phyloP scores from a whole-genome alignment of 352 stramenopile genomes.

The Phytophthora syringae region DNA sequence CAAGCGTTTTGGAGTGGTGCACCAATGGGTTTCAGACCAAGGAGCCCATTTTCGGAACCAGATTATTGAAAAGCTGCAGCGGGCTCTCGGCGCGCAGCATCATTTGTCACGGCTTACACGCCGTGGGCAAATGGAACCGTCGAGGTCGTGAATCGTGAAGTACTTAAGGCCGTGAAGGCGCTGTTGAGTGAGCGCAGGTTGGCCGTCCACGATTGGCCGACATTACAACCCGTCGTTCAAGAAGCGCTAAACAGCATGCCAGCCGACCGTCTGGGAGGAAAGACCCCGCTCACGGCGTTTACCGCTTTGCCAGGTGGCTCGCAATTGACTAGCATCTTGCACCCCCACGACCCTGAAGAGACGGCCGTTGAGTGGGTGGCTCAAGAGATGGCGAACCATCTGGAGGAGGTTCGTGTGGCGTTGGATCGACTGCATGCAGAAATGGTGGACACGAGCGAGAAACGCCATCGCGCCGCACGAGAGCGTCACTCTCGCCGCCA shows the following conservation, averaged over 20 bases:
- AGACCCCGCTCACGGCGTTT: too few species aligned
- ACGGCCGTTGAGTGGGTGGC: constrained; percentile 6
- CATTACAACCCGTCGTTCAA: constrained; percentile 15
- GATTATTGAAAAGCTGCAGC: too few species aligned
- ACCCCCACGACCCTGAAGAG: not conserved
- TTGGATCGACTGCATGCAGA: too few species aligned
- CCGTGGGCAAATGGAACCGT: too few species aligned
- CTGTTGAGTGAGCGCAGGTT: too few species aligned
- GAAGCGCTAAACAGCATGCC: constrained; percentile 15
- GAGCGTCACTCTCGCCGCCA: constrained; percentile 5
- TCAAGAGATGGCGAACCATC: not conserved
- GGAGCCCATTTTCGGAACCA: constrained; percentile 3
- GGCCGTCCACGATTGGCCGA: constrained; percentile 17
- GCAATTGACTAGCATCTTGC: not conserved
- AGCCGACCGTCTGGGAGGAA: not conserved
- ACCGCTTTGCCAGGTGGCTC: constrained; percentile 8
- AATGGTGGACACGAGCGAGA: constrained; percentile 16
- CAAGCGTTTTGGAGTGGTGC: constrained; percentile 11
- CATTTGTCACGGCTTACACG: too few species aligned
- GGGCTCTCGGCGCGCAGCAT: too few species aligned
- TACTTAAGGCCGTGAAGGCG: too few species aligned
- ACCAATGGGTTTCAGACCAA: constrained; percentile 13
- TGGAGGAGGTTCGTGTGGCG: too few species aligned
- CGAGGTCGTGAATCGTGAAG: too few species aligned
- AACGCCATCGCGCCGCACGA: not conserved